Conservation (phyloP, 1,139 yeast genomes). For the Scheffersomyces quercinus region DNA sequence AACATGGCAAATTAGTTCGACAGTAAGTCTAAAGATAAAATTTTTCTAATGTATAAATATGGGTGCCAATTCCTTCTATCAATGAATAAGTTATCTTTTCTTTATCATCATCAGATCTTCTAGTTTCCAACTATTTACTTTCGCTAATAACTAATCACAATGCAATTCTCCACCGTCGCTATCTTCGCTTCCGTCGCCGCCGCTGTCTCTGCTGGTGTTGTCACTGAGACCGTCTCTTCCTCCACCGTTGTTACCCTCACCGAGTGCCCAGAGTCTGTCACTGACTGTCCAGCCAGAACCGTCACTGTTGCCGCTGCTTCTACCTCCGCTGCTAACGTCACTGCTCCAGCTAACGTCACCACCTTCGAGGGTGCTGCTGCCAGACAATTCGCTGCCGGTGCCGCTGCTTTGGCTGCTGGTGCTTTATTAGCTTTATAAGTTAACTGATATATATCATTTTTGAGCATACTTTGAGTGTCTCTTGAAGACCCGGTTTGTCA, state of each 20-base stretch:
- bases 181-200: slow-evolving; percentile 26
- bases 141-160: slow-evolving; percentile 21
- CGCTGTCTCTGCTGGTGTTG: slow-evolving; percentile 21
- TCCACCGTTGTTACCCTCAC: slow-evolving; percentile 28
- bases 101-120: slow-evolving; percentile 14
- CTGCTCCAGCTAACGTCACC: slow-evolving; percentile 19
- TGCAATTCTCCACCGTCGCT: slow-evolving; percentile 28
- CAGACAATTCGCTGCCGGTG: slow-evolving; percentile 24
- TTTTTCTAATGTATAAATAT: not conserved
- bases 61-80: not conserved
- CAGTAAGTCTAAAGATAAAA: not conserved
- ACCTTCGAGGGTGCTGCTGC: slow-evolving; percentile 25
- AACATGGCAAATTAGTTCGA: too few relatives aligned
- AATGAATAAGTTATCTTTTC: slow-evolving; percentile 4
- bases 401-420: slow-evolving; percentile 33
- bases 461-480: not conserved
- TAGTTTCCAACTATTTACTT: slow-evolving; percentile 17
- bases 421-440: slow-evolving; percentile 34
- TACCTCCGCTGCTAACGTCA: slow-evolving; percentile 24
- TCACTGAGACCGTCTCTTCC: slow-evolving; percentile 17
- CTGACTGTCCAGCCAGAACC: slow-evolving; percentile 25
- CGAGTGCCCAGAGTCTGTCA: slow-evolving; percentile 23
- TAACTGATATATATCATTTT: slow-evolving; percentile 8
- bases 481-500: not conserved
- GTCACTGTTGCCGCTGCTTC: slow-evolving; percentile 8